Base-by-base conservation (phyloP, 2,329 filamentous ascomycete genomes). In the Neoscytalidium dimidiatum region DNA sequence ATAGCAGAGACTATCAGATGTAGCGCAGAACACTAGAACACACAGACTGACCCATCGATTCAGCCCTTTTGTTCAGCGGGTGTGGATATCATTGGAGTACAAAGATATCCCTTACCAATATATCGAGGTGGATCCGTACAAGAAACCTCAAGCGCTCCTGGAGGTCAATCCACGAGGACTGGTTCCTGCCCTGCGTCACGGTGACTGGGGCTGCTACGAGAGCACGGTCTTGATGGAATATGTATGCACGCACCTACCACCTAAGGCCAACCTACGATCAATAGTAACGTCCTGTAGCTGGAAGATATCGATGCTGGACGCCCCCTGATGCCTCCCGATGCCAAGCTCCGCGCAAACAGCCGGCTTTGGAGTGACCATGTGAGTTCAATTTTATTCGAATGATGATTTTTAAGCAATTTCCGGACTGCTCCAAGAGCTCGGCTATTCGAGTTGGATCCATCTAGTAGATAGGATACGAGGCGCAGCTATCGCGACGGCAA, bases 141-240 rank as follows among this genome's bases (percentile, higher is more conserved):
- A 88, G 69, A 90, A 91, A 67, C 90, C 89, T 1, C 84, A 88
- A 66, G 82, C 86, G 8, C 80, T 94, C 31, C 82, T 93, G 26
- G 90, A 92, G 68, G 86, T 92, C 58, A 94, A 93, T 69, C 90
- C 91, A 2, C 83, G 89, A 62, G 91, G 91, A 0, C 81, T 91
- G 7, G 90, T 96, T 2, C 92, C 92, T 7, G 90, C 89, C 8
- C 83, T 96, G 65, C 84, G 88, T 43, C 90, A 95, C 75, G 90
- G 89, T 11, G 87, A 92, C 67, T 96, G 92, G 91, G 88, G 89
- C 0, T 92, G 90, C 71, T 89, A 92, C 72, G 92, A 96, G 74
- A 94, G 90, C 71, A 87, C 86, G 1, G 89, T 96, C 3, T 85
- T 96, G 70, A 84, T 96, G 75, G 92, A 96, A 89, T 96, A 96